Conservation (phyloP, 108 stramenopile species). For the Nitzschia inconspicua region DNA sequence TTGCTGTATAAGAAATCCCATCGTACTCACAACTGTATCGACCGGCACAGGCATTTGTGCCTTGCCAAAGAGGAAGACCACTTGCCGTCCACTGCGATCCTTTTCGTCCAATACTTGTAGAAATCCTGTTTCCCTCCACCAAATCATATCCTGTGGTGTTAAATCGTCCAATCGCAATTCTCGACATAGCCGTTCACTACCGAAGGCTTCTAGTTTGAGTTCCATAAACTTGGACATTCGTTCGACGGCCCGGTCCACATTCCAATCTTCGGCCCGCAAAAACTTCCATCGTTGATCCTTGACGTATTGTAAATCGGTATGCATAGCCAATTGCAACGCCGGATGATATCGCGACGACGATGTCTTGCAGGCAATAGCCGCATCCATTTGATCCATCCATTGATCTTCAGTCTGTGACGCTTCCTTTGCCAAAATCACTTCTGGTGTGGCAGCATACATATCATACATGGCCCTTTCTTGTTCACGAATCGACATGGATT, state of each 20-base stretch:
- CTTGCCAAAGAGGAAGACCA: not conserved
- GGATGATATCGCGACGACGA: no score
- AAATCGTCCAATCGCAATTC: slow-evolving; percentile 8
- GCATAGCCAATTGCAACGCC: slow-evolving; percentile 1
- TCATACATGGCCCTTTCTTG: no score
- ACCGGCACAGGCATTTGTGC: not conserved
- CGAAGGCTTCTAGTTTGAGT: slow-evolving; percentile 6
- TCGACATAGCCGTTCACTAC: not conserved
- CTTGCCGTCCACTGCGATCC: not conserved
- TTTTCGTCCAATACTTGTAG: not conserved
- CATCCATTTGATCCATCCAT: no score
- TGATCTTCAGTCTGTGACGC: no score
- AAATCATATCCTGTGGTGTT: not conserved
- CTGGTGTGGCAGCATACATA: no score
- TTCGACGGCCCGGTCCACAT: not conserved
- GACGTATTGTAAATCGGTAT: slow-evolving; percentile 1
- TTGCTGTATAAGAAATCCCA: not conserved
- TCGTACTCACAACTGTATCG: not conserved
- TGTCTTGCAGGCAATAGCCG: no score
- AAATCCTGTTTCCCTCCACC: not conserved
- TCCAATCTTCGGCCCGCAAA: slow-evolving; percentile 5
- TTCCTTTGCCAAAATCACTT: no score
- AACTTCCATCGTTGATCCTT: not conserved
- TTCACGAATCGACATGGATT: no score
- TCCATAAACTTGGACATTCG: slow-evolving; percentile 6